phyloP scores from a whole-genome alignment of 2,329 filamentous ascomycete genomes.

The Scopulariopsis brevicaulis region DNA sequence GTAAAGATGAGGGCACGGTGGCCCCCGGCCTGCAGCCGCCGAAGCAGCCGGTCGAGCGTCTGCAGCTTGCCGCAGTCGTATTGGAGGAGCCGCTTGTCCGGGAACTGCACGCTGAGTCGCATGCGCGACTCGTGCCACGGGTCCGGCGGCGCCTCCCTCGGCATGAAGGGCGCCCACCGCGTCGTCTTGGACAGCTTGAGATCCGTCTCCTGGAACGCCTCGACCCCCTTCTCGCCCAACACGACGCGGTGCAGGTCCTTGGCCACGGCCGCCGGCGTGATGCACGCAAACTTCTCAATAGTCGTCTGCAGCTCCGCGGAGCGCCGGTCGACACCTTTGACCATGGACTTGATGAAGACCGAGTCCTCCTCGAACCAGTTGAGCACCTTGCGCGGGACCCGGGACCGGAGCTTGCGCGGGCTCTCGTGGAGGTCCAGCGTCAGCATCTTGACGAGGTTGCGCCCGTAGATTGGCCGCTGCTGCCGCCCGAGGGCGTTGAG shows the following conservation, averaged over 20 bases:
- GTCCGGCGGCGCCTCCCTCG: conserved; percentile 49
- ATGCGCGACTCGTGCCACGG: conserved; percentile 92
- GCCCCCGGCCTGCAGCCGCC: conserved; percentile 76
- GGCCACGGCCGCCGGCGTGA: conserved; percentile 81
- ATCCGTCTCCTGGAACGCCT: conserved; percentile 44
- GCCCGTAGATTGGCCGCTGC: conserved; percentile 71
- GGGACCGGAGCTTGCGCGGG: conserved; percentile 48
- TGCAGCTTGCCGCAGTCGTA: conserved; percentile 98
- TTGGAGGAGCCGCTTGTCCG: conserved; percentile 89
- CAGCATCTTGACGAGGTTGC: conserved; percentile 63
- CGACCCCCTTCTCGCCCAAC: conserved; percentile 48
- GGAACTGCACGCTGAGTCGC: conserved; percentile 89
- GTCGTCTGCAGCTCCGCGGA: conserved; percentile 61
- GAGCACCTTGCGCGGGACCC: conserved; percentile 49
- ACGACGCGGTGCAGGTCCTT: conserved; percentile 61
- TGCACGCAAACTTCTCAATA: conserved; percentile 81
- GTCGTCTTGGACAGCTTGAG: conserved; percentile 45
- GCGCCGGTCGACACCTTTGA: conserved; percentile 65
- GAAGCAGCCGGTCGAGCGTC: conserved; percentile 72
- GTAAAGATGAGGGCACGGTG: conserved; percentile 97
- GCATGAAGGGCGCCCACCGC: conserved; percentile 43
- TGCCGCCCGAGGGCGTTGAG: conserved; percentile 73
- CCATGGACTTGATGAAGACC: conserved; percentile 48
- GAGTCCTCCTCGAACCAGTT: conserved; percentile 69
- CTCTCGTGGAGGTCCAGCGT: conserved; percentile 50